Evolutionary conservation across 2,329 filamentous ascomycete species (phyloP).

Genomic region (Xylaria sp.): DNA sequence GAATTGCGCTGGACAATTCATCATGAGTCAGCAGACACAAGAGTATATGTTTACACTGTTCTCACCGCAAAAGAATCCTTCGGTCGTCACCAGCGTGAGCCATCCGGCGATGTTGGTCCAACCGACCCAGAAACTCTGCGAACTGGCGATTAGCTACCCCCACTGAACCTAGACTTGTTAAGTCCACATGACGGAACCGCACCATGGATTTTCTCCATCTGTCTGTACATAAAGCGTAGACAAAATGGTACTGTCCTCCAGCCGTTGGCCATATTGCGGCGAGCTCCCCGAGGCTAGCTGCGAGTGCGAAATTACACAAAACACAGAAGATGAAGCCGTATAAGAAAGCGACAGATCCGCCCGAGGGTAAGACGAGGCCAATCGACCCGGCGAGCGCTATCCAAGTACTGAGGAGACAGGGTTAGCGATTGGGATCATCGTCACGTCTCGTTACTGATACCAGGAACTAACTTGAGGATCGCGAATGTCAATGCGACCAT

Average conservation of each 20-base stretch:
- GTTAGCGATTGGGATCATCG: conserved; percentile 6
- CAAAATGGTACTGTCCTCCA: conserved; percentile 60
- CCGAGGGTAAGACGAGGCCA: conserved; percentile 55
- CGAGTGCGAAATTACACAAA: conserved; percentile 57
- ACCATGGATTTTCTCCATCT: conserved; percentile 55
- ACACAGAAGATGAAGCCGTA: conserved; percentile 61
- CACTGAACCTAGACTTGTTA: neutral
- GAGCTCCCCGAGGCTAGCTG: conserved; percentile 57
- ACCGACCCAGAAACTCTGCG: conserved; percentile 57
- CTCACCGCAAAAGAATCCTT: conserved; percentile 57
- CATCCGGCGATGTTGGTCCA: conserved; percentile 61
- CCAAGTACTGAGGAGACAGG: conserved; percentile 48
- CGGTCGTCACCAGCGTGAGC: conserved; percentile 57
- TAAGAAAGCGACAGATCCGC: conserved; percentile 55
- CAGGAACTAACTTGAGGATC: conserved; percentile 53
- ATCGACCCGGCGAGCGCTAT: conserved; percentile 57
- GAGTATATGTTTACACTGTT: neutral
- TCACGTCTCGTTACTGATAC: neutral
- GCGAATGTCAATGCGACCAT: conserved; percentile 59
- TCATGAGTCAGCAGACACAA: neutral
- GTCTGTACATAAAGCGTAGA: conserved; percentile 54
- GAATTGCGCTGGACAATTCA: conserved; percentile 53
- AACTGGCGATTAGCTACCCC: conserved; percentile 2
- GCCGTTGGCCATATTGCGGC: conserved; percentile 59
- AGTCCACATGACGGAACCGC: neutral